A percentile compares a stretch with the other conserved stretches of the same genome.
phyloP scores from a whole-genome alignment of 2,329 filamentous ascomycete genomes.

The Neophaeococcomyces mojaviensis region DNA sequence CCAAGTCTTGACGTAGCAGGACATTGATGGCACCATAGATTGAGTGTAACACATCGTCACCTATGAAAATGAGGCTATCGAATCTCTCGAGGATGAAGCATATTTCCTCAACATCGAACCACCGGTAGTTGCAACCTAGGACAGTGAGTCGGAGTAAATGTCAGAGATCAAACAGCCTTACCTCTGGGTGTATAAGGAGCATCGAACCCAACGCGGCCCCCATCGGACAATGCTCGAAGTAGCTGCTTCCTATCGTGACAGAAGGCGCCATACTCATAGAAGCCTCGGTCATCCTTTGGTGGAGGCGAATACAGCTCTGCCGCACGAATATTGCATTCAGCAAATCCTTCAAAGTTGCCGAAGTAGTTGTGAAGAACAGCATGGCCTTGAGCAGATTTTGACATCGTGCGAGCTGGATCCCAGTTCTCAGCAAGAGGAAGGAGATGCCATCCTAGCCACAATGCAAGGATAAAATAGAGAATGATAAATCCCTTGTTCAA shows the following conservation, averaged over 20 bases:
- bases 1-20: conserved; percentile 35
- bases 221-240: conserved; percentile 35
- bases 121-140: conserved; percentile 36
- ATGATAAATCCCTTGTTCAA: conserved; percentile 12
- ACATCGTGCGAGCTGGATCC: conserved; percentile 6
- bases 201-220: conserved; percentile 35
- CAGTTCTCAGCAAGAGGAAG: conserved; percentile 13
- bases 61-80: conserved; percentile 35
- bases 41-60: conserved; percentile 33
- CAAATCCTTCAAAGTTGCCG: conserved; percentile 28
- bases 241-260: conserved; percentile 31
- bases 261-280: conserved; percentile 21
- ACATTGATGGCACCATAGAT: conserved; percentile 41
- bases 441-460: conserved; percentile 13
- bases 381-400: background rate
- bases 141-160: conserved; percentile 8
- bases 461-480: conserved; percentile 8
- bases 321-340: conserved; percentile 32
- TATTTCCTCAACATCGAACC: conserved; percentile 36
- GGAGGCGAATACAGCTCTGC: conserved; percentile 30
- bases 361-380: conserved; percentile 26
- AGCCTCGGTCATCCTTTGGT: conserved; percentile 12
- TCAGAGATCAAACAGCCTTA: conserved; percentile 13
- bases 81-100: conserved; percentile 40
- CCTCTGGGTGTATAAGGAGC: conserved; percentile 33